Conservation (phyloP, 139 green algal genomes). For the Volvox reticuliferus region DNA sequence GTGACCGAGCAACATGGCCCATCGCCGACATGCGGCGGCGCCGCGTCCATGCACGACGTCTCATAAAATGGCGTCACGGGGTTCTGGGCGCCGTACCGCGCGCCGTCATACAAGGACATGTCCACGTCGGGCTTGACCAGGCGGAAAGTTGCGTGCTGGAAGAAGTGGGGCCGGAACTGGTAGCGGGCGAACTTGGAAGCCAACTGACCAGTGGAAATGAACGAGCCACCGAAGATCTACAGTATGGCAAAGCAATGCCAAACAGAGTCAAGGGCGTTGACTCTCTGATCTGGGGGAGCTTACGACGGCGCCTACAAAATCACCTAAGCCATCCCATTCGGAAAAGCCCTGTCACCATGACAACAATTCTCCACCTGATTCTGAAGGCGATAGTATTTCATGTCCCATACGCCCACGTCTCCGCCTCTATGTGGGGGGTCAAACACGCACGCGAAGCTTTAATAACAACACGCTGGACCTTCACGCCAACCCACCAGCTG, state of each 20-base stretch:
- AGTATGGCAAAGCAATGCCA: background rate
- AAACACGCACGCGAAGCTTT: too few relatives aligned
- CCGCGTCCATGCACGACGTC: constrained; percentile 79
- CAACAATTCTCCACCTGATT: too few relatives aligned
- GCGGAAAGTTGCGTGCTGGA: constrained; percentile 79
- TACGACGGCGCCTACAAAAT: too few relatives aligned
- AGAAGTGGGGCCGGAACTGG: constrained; percentile 89
- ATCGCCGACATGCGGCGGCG: constrained; percentile 71
- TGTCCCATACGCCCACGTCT: too few relatives aligned
- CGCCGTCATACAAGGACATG: constrained; percentile 35
- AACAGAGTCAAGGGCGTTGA: background rate
- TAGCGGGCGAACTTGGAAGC: constrained; percentile 81
- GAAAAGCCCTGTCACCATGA: too few relatives aligned
- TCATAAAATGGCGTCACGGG: constrained; percentile 65
- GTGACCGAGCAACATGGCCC: constrained; percentile 70
- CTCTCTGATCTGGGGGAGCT: too few relatives aligned
- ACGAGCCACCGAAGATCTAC: constrained; percentile 84
- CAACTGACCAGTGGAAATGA: constrained; percentile 83
- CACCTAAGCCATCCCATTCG: too few relatives aligned
- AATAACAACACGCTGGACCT: too few relatives aligned
- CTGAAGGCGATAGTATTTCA: too few relatives aligned
- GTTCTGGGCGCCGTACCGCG: constrained; percentile 42
- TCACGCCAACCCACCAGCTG: constrained; percentile 57
- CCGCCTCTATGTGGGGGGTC: too few relatives aligned
- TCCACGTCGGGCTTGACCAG: constrained; percentile 56